Conservation (phyloP, 208 protist genomes). For the Crithidia sp. region DNA sequence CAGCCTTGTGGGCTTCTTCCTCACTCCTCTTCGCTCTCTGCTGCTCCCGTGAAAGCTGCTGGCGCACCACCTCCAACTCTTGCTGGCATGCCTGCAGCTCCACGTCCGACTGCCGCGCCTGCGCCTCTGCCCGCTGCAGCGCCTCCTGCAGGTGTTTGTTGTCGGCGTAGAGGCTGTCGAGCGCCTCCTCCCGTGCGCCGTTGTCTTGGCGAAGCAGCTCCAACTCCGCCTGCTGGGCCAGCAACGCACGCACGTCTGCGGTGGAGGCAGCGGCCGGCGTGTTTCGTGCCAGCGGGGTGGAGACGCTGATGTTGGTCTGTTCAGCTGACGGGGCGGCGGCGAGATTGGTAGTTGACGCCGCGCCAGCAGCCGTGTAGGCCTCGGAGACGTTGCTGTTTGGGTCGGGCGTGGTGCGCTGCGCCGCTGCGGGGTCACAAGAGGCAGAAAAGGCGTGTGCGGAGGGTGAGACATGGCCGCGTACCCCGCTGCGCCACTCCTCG, state of each 20-base stretch:
- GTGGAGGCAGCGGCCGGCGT: not conserved
- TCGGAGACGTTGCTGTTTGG: not conserved
- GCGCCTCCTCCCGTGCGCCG: slow-evolving; percentile 45
- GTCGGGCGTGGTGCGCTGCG: not conserved
- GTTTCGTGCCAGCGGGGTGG: slow-evolving; percentile 2
- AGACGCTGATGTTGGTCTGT: not conserved
- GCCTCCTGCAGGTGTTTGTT: slow-evolving; percentile 36
- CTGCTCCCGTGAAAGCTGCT: slow-evolving; percentile 22
- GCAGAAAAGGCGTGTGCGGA: no score
- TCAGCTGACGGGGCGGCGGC: not conserved
- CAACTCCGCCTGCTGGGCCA: slow-evolving; percentile 11
- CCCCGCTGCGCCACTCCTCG: slow-evolving; percentile 14
- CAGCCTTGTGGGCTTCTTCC: slow-evolving; percentile 7
- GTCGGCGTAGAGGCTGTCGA: slow-evolving; percentile 51
- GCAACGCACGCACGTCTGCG: not conserved
- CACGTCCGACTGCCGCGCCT: slow-evolving; percentile 6
- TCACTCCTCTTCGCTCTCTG: slow-evolving; percentile 6
- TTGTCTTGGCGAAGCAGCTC: slow-evolving; percentile 32
- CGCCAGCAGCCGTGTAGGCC: not conserved
- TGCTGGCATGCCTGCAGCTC: slow-evolving; percentile 10
- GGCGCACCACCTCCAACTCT: slow-evolving; percentile 3
- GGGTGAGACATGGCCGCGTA: not conserved
- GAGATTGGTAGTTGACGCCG: not conserved
- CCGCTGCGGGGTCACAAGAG: no score
- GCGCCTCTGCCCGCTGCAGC: slow-evolving; percentile 27